Base-by-base conservation (phyloP, 1,284 basidiomycete genomes). In the Cutaneotrichosporon sp. region DNA sequence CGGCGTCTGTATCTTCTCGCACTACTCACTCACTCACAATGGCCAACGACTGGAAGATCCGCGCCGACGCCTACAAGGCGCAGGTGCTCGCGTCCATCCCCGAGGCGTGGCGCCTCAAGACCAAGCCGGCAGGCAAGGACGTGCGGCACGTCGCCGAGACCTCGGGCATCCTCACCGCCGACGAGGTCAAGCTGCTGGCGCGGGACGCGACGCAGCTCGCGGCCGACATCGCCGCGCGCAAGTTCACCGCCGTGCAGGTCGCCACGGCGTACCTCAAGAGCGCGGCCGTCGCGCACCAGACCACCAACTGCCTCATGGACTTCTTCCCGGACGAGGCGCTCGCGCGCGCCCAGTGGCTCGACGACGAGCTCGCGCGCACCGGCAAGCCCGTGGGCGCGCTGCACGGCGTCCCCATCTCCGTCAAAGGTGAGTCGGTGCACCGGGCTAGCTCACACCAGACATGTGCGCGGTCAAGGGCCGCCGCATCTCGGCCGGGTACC, bases 271-370 rank as follows among this genome's bases (percentile, higher is more conserved):
- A 70, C 59, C 52, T 59, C 58, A 67, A 69, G 57, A 36, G 62
- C 2, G 69, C 72, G 2, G 67, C 68, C 3, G 59, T 74, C 3
- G 69, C 67, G n/a, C 70, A 73, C 50, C 70, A 71, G 62, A 66
- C 68, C 82, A 86, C 84, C 1, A 87, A 88, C 67, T 88, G 87
- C 71, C 74, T 89, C 52, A 88, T 87, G 13, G 88, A 89, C 69
- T 85, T 88, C 18, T 87, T 88, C 67, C 80, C 87, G 46, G 85
- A 87, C 0, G 82, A 83, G 27, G 87, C 85, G 0, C 76, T 88
- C 16, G 79, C 75, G 45, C 81, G 84, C 29, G 88, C 88, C 5
- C 78, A 74, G 46, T 80, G 83, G 71, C 80, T 88, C 7, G 89
- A 90, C 66, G 82, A 79, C 8, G 77, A 86, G 67, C 73, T 87